Conservation (phyloP, 768 basidiomycete genomes). For the Podaxis sp. region DNA sequence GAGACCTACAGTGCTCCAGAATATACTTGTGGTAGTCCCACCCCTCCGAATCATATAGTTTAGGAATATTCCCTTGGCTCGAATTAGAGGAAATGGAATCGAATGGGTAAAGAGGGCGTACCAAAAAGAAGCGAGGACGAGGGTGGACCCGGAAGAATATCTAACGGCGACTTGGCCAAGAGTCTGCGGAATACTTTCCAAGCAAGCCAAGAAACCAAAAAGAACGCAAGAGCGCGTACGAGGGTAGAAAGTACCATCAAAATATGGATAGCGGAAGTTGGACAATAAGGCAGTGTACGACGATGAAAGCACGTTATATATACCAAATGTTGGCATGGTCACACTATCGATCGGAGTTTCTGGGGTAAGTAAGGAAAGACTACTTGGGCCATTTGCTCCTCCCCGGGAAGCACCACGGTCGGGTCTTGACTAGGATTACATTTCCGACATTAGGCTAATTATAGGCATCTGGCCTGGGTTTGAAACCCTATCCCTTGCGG, state of each 20-base stretch:
- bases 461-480: not conserved
- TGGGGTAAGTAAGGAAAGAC: not conserved
- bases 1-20: slow-evolving; percentile 25
- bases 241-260: not conserved
- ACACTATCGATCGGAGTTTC: not conserved
- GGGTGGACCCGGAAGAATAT: slow-evolving; percentile 35
- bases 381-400: not conserved
- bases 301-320: not conserved
- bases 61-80: slow-evolving; percentile 27
- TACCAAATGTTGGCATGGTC: not conserved
- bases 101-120: slow-evolving; percentile 7
- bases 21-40: slow-evolving; percentile 35
- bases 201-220: slow-evolving; percentile 3
- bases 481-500: not conserved
- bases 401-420: slow-evolving; percentile 8
- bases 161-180: slow-evolving; percentile 17
- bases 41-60: slow-evolving; percentile 27
- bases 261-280: not conserved
- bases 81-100: not conserved
- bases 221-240: not conserved
- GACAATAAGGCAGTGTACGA: not conserved
- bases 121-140: slow-evolving; percentile 29
- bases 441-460: not conserved
- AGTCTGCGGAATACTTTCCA: slow-evolving; percentile 13
- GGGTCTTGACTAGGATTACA: slow-evolving; percentile 4